Percentiles rank a stretch among this genome's conserved stretches.
These are phyloP conservation scores for Oryza officinalis DNA, from an alignment of 176 grass and related monocot genomes.

Conservation along the genomic window DNA sequence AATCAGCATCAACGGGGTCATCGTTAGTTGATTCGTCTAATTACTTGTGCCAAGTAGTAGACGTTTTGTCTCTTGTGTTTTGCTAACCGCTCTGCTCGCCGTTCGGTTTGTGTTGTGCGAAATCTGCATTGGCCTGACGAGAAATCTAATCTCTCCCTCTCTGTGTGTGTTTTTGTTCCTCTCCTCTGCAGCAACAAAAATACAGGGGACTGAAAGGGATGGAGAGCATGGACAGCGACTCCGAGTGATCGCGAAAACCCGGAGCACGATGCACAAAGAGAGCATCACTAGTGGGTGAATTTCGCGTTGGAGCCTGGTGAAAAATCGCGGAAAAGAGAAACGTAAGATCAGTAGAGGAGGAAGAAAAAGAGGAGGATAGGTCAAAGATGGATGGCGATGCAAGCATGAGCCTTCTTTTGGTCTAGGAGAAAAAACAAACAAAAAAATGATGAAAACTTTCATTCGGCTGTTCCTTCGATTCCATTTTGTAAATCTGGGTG, in stretches of 20 bases:
- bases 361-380: background rate
- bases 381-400: background rate
- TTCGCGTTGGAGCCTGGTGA: background rate
- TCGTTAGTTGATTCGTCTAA: background rate
- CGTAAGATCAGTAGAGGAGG: background rate
- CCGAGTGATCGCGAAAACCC: conserved; percentile 36
- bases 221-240: conserved; percentile 70
- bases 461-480: conserved; percentile 12
- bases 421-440: background rate
- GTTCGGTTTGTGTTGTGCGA: background rate
- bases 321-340: background rate
- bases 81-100: background rate
- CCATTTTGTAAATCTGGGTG: conserved; percentile 47
- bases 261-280: background rate
- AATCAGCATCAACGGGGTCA: background rate
- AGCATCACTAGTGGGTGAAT: background rate
- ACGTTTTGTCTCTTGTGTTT: background rate
- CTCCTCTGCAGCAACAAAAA: conserved; percentile 44
- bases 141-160: background rate
- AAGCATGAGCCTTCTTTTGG: background rate
- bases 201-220: conserved; percentile 64
- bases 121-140: background rate
- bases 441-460: background rate
- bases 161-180: background rate
- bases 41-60: background rate